phyloP scores from a whole-genome alignment of 257 asterid species.

The Nicotiana tomentosiformis region DNA sequence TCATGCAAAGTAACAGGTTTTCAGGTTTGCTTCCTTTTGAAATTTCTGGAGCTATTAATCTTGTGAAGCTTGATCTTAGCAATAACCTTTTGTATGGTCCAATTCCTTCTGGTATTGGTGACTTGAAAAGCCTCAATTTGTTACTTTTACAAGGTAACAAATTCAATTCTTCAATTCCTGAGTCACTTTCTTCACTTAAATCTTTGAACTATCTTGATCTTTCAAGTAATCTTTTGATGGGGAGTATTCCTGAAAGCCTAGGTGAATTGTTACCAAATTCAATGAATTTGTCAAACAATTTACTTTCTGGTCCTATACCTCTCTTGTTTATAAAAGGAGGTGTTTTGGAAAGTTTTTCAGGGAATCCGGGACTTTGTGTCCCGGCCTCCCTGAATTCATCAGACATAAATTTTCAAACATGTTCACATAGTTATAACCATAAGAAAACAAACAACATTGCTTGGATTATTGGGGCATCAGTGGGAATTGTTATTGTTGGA shows the following conservation, averaged over 20 bases:
- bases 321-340: slow-evolving; percentile 53
- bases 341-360: slow-evolving; percentile 60
- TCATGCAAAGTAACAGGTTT: slow-evolving; percentile 69
- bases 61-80: slow-evolving; percentile 78
- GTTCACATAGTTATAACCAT: slow-evolving; percentile 27
- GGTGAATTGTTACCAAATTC: slow-evolving; percentile 57
- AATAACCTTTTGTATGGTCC: slow-evolving; percentile 65
- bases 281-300: slow-evolving; percentile 68
- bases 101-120: slow-evolving; percentile 61
- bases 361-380: slow-evolving; percentile 64
- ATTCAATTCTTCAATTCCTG: slow-evolving; percentile 66
- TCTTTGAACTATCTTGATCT: slow-evolving; percentile 76
- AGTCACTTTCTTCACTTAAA: slow-evolving; percentile 47
- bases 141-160: slow-evolving; percentile 58
- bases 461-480: slow-evolving; percentile 50
- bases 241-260: slow-evolving; percentile 55
- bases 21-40: slow-evolving; percentile 69
- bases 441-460: slow-evolving; percentile 28
- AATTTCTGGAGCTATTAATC: slow-evolving; percentile 47
- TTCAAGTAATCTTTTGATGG: slow-evolving; percentile 51
- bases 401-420: slow-evolving; percentile 25
- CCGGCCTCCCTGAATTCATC: slow-evolving; percentile 26
- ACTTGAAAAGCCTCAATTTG: slow-evolving; percentile 53
- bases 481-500: slow-evolving; percentile 53
- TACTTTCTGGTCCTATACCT: slow-evolving; percentile 77